Evolutionary conservation across 306 rosid species (phyloP), one percentile per base, ranked within the genome.

Genomic region (Mimosa pudica): DNA sequence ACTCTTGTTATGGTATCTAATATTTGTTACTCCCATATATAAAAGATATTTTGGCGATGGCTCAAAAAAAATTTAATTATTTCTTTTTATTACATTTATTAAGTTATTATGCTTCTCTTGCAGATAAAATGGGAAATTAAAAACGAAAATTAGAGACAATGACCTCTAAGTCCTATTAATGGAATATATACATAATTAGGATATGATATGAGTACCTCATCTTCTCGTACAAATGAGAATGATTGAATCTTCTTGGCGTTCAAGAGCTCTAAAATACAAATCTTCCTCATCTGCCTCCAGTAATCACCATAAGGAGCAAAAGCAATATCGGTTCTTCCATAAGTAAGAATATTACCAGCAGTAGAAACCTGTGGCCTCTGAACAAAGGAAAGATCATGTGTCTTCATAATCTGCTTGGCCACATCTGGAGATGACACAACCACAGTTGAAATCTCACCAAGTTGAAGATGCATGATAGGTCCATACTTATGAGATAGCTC

Each of bases 381-480:
- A 12, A 17, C 71, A 41, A 66, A 66, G n/a, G 71, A 30, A 17
- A 66, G 71, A 41, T 66, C 71, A 17, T 66, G 71, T 0, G 71
- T 83, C 52, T 68, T 73, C 83, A 74, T 57, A 10, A 83, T 36
- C 36, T 78, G 67, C 41, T 8, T 47, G 77, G 80, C 80, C 72
- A 74, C 58, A 5, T 41, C 24, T 7, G 80, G 66, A 16, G 66
- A 60, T 10, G 38, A 60, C 0, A 60, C 66, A 10, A 60, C 4
- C 4, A 60, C 35, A 1, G 80, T 57, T 10, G 82, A 74, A 48
- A 83, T 32, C 36, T 74, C 80, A 20, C 80, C 83, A 2, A 74
- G 72, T 58, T 78, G 80, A 60, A 60, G 66, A 20, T 4, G 80
- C 86, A 78, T 82, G 2, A 78, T 1, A 1, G 86, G 86, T 7